Evolutionary conservation across 2,329 filamentous ascomycete genomes (phyloP).

Genomic region (Cladosporium halotolerans): DNA sequence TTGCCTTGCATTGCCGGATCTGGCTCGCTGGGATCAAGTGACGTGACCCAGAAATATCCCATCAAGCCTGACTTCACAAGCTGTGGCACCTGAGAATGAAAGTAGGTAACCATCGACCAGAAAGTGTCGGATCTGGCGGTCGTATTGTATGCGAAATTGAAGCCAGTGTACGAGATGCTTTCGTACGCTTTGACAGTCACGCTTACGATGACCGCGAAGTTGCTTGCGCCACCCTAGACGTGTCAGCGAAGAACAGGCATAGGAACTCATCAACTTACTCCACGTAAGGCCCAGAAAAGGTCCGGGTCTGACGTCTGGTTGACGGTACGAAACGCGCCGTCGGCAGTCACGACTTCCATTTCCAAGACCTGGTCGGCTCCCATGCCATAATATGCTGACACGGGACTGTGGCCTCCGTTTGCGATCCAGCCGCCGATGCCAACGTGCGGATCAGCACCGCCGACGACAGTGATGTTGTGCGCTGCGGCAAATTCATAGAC

Average conservation of each 20-base stretch:
- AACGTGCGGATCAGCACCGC: slow-evolving; percentile 50
- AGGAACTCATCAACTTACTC: slow-evolving; percentile 22
- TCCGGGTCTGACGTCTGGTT: slow-evolving; percentile 45
- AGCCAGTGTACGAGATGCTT: slow-evolving; percentile 38
- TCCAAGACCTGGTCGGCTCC: slow-evolving; percentile 54
- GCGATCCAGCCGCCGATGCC: slow-evolving; percentile 56
- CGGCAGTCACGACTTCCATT: slow-evolving; percentile 40
- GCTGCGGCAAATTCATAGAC: slow-evolving; percentile 42
- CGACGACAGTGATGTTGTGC: slow-evolving; percentile 46
- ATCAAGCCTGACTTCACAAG: slow-evolving; percentile 10
- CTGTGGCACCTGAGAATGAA: slow-evolving; percentile 8
- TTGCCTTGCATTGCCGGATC: background rate
- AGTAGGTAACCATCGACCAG: slow-evolving; percentile 11
- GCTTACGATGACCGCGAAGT: slow-evolving; percentile 51
- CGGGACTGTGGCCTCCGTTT: slow-evolving; percentile 53
- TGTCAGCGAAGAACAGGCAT: background rate
- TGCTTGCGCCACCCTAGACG: slow-evolving; percentile 48
- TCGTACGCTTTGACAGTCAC: slow-evolving; percentile 49
- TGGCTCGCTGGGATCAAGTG: background rate
- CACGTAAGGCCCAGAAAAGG: slow-evolving; percentile 58
- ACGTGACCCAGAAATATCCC: slow-evolving; percentile 11
- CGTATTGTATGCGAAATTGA: slow-evolving; percentile 38
- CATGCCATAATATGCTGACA: slow-evolving; percentile 51
- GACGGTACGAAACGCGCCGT: slow-evolving; percentile 44
- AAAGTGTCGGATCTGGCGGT: slow-evolving; percentile 14